Percentiles rank a stretch among this genome's conserved stretches.
Evolutionary conservation across 306 rosid genomes (phyloP).

Genomic region (Astragalus glycyphyllos): DNA sequence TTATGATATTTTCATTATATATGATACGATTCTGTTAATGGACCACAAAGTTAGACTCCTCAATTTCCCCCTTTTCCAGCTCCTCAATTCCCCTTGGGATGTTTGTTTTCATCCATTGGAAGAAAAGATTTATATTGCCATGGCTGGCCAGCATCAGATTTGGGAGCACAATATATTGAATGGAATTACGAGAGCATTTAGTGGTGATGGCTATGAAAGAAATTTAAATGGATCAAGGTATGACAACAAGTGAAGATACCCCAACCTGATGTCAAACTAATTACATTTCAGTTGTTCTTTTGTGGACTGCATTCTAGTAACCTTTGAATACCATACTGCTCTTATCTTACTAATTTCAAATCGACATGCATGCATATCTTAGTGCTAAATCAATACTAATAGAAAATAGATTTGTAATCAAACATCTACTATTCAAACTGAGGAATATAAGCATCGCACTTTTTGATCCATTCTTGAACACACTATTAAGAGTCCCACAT

Average conservation of each 20-base stretch:
- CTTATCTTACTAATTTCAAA: slow-evolving; percentile 23
- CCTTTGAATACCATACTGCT: slow-evolving; percentile 2
- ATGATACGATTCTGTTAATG: slow-evolving; percentile 29
- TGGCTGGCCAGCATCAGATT: slow-evolving; percentile 98
- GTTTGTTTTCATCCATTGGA: slow-evolving; percentile 87
- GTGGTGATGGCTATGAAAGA: slow-evolving; percentile 96
- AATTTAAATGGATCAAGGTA: slow-evolving; percentile 94
- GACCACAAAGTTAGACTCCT: slow-evolving; percentile 29
- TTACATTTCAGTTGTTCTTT: slow-evolving; percentile 30
- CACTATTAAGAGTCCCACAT: too few species aligned
- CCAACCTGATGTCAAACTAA: slow-evolving; percentile 17
- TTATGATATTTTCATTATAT: slow-evolving; percentile 15
- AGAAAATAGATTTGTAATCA: slow-evolving; percentile 16
- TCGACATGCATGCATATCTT: slow-evolving; percentile 25
- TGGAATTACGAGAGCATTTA: slow-evolving; percentile 72
- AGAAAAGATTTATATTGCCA: slow-evolving; percentile 85
- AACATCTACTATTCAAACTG: slow-evolving; percentile 8
- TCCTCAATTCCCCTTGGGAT: slow-evolving; percentile 99
- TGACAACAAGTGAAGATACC: slow-evolving; percentile 23
- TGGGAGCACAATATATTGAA: slow-evolving; percentile 79
- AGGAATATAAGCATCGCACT: background rate
- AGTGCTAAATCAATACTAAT: slow-evolving; percentile 22
- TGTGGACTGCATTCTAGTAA: slow-evolving; percentile 21
- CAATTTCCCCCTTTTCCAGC: slow-evolving; percentile 57
- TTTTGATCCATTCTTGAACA: background rate